phyloP scores from a whole-genome alignment of 208 protist species.

The Trichomonas tenax region DNA sequence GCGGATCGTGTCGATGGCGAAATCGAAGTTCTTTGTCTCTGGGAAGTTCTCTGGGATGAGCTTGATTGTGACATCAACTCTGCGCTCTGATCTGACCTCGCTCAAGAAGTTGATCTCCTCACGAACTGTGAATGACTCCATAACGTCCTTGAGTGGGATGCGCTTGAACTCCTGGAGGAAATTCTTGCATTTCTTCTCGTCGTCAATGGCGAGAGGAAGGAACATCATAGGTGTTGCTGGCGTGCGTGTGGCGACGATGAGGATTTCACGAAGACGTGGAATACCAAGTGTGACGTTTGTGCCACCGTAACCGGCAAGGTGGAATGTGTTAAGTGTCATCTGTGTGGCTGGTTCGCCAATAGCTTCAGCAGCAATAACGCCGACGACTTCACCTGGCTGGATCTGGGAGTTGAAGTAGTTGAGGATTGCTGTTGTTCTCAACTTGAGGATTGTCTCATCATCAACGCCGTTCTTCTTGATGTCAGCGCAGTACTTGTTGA shows the following conservation, averaged over 20 bases:
- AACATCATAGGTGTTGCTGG: conserved; percentile 62
- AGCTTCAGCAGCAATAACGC: conserved; percentile 49
- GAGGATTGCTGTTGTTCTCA: neutral
- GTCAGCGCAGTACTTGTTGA: neutral
- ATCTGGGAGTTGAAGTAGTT: conserved; percentile 26
- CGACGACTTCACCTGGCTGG: conserved; percentile 48
- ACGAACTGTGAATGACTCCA: neutral
- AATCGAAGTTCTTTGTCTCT: neutral
- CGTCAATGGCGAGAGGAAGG: neutral
- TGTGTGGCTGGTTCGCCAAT: conserved; percentile 69
- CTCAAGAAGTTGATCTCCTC: neutral
- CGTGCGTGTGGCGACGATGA: conserved; percentile 72
- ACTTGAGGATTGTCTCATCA: neutral
- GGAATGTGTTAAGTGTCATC: conserved; percentile 99
- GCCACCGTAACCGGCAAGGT: conserved; percentile 94
- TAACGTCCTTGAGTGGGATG: neutral
- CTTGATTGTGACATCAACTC: neutral
- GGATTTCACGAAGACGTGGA: conserved; percentile 73
- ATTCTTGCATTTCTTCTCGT: neutral
- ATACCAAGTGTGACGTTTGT: conserved; percentile 49
- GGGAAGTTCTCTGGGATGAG: neutral
- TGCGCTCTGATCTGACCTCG: neutral
- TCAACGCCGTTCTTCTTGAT: neutral
- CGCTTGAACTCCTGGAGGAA: neutral
- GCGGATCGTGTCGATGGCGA: neutral